Conservation (phyloP, 495 filamentous ascomycete genomes). For the Xylaria palmicola region DNA sequence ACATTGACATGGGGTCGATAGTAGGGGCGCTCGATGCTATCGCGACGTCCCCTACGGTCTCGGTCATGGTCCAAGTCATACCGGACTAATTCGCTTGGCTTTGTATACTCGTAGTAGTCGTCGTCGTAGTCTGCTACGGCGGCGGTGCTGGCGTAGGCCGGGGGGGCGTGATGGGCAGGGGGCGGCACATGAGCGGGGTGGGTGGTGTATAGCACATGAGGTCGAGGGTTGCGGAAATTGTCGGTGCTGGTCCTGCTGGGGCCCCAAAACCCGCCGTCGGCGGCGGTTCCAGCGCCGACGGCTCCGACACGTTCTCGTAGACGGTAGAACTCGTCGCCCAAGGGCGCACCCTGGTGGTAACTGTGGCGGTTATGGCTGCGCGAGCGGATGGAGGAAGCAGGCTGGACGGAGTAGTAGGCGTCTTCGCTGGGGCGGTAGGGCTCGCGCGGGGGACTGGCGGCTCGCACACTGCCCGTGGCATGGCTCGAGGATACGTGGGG, state of each 20-base stretch:
- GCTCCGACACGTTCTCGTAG: constrained; percentile 40
- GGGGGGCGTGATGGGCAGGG: constrained; percentile 29
- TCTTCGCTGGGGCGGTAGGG: constrained; percentile 51
- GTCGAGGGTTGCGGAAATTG: constrained; percentile 35
- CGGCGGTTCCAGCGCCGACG: background rate
- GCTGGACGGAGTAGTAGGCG: constrained; percentile 44
- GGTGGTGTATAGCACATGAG: constrained; percentile 34
- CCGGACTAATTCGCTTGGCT: constrained; percentile 64
- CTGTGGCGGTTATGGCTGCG: constrained; percentile 31
- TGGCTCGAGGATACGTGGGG: constrained; percentile 27
- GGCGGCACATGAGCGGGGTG: constrained; percentile 12
- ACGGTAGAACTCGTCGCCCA: constrained; percentile 46
- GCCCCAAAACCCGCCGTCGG: constrained; percentile 37
- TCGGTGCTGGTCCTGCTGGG: constrained; percentile 33
- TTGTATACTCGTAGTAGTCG: constrained; percentile 68
- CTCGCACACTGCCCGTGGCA: constrained; percentile 33
- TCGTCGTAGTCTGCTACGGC: constrained; percentile 61
- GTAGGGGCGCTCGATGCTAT: constrained; percentile 53
- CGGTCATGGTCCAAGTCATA: constrained; percentile 57
- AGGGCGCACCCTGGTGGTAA: constrained; percentile 33
- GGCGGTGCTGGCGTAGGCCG: constrained; percentile 27
- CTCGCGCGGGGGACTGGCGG: constrained; percentile 47
- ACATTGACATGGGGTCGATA: constrained; percentile 65
- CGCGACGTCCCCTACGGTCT: constrained; percentile 45
- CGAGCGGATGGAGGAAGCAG: constrained; percentile 48